These are phyloP conservation scores for Coriolopsis trogii DNA, from an alignment of 1,284 basidiomycete genomes.

Conservation along the genomic window DNA sequence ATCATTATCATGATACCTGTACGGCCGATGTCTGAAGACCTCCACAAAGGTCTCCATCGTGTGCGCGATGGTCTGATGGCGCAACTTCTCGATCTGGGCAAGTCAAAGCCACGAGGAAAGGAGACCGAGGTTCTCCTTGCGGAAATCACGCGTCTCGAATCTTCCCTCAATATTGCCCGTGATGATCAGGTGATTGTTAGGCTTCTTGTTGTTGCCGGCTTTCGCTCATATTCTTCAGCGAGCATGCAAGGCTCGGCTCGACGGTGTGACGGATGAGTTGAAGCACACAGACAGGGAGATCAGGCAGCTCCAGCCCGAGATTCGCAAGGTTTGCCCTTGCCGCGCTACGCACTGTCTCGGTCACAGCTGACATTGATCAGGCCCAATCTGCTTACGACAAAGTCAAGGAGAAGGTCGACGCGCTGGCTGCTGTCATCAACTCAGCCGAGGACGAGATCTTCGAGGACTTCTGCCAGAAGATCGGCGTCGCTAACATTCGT, in stretches of 20 bases:
- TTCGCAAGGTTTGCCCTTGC: conserved; percentile 55
- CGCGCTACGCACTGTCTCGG: no score
- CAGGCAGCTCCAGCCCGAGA: conserved; percentile 65
- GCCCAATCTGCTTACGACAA: conserved; percentile 53
- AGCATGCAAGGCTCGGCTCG: conserved; percentile 67
- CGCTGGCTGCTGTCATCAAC: conserved; percentile 66
- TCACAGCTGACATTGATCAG: conserved; percentile 43
- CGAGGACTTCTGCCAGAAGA: conserved; percentile 77
- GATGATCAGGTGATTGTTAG: conserved; percentile 74
- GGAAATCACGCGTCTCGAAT: conserved; percentile 81
- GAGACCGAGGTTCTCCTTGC: conserved; percentile 81
- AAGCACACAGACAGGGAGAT: conserved; percentile 76
- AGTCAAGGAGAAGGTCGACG: conserved; percentile 58
- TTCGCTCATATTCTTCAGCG: no score
- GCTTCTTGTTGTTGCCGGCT: neutral
- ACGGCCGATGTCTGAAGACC: neutral
- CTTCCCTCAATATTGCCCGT: conserved; percentile 67
- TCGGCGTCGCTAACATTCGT: conserved; percentile 84
- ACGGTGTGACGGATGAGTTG: conserved; percentile 78
- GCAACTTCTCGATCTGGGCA: conserved; percentile 83
- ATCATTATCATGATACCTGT: neutral
- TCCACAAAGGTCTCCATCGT: conserved; percentile 63
- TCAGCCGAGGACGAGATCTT: conserved; percentile 86
- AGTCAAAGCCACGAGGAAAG: conserved; percentile 80
- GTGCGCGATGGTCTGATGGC: conserved; percentile 74